Evolutionary conservation across 2,329 filamentous ascomycete species (phyloP), one percentile per base, ranked within the genome.

Genomic region (Claviceps pusilla): DNA sequence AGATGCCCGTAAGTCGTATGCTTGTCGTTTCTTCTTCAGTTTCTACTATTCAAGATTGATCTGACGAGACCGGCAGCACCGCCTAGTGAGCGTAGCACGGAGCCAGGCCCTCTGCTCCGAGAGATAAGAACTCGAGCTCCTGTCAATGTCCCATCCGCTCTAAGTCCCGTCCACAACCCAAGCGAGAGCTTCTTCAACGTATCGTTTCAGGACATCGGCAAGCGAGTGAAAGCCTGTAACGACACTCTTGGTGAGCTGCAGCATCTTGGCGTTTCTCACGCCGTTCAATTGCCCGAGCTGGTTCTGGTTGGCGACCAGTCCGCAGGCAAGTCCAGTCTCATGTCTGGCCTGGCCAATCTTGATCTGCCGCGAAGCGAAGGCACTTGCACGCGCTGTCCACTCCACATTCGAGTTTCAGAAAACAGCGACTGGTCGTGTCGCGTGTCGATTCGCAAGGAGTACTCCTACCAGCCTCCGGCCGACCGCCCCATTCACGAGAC

Each of bases 301-400:
- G 86, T 91, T 6, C 79, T 95, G 0, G 81, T 95, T 0, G 89
- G 89, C 0, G 89, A 95, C 50, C 89, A 95, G 62, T 87, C 81
- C 0, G 85, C 88, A 0, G 90, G 89, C 0, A 95, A 95, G 64
- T 89, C 83, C 0, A 89, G 72, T 33, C 63, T 79, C 5, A 79
- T 79, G 76, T 82, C 82, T 12, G 82, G 79, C 0, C 77, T 86
- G 49, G 74, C 77, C 0, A 85, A 83, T 4, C 83, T 93, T 29
- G 82, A 82, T 24, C 78, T 91, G 0, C 88, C 88, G 0, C 76
- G 84, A 1, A 80, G 77, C 45, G 77, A 79, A 4, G 85, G 84
- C 0, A 86, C 84, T 0, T 95, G 89, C 62, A 95, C 89, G 0
- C 72, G 85, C 0, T 94, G 87, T 55, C 88, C 89, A 0, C 76